Base-by-base conservation (phyloP, 345 rosid genomes). In the Citrus sinensis region DNA sequence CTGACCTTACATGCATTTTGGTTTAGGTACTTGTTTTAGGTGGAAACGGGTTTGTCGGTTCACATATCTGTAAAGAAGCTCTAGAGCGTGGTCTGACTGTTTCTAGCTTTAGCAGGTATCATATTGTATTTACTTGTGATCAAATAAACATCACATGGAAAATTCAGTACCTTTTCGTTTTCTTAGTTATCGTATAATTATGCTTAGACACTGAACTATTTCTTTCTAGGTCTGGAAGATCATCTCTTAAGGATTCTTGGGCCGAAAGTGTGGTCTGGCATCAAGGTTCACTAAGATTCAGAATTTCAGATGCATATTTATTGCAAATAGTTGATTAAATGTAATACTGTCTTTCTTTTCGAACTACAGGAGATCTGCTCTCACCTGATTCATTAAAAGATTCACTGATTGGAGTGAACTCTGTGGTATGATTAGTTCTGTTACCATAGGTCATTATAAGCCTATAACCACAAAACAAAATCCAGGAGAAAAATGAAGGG, bases 221-320 rank as follows among this genome's bases (percentile, higher is more conserved):
- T 46, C 54, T 54, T 56, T 25, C 72, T 76, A 90, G 92, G 87
- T 90, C 92, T 66, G 94, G 92, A 67, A 85, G 85, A 78, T 78
- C 90, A 78, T 85, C 87, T 79, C 73, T 88, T 14, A 83, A 64
- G 67, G 92, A 86, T 79, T 78, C 87, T 39, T 90, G 93, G 93
- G 89, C 80, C 10, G 76, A 85, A 17, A 83, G 79, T 56, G 86
- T 90, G n/a, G 76, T 78, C 76, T 90, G 93, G 93, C 88, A 86
- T 80, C 84, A 85, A 86, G 92, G 91, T 87, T 37, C 29, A 9
- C 19, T 51, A 55, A 40, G 55, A 58, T 56, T 46, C 5, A 13
- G 51, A 11, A 8, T 29, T 16, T 27, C 51, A 46, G 51, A 27
- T 22, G 11, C 19, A 9, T 78, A 9, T 81, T 27, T 68, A 51